Evolutionary conservation across 345 rosid genomes (phyloP), one percentile per base, ranked within the genome.

Genomic region (Psidium friedrichsthalianum): DNA sequence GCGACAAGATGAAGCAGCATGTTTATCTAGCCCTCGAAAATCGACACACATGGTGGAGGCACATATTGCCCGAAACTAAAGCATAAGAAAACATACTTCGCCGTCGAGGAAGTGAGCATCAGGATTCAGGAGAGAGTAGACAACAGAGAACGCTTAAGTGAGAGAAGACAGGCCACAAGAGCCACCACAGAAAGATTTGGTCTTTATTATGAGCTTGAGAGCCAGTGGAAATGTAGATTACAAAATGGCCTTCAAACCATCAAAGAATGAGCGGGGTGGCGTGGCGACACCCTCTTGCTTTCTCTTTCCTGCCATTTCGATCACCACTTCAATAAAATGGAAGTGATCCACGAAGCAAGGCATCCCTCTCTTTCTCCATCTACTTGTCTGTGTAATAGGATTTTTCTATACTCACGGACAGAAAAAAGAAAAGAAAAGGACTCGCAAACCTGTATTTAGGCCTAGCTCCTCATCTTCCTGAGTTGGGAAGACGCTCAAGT

Each of bases 201-300:
- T 51, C 58, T 87, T 89, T 90, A 91, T 88, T 88, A 54, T 42
- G 47, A 86, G 87, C 89, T 89, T 89, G 86, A 83, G 82, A 58
- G 90, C 89, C 87, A 56, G 27, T 84, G 69, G 87, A 88, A 87
- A 74, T 82, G 88, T 85, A 85, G 89, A 86, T 87, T 92, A 91
- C 94, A 88, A 87, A 89, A 89, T 84, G 88, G 93, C 91, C 89
- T 83, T 85, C 88, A 85, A 84, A 86, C 91, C 87, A 78, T 85
- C 86, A 91, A 92, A 92, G 89, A 92, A 91, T 89, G 56, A 85
- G 85, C 83, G 84, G 76, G 51, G 49, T 32, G 55, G 44, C 44
- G 44, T 42, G 44, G 59, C 82, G 15, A 36, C 27, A 11, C 47
- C 82, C 82, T 69, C 54, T 59, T 74, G 61, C 59, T 81, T n/a